These are phyloP conservation scores for Aplosporella prunicola DNA, from an alignment of 2,329 filamentous ascomycete genomes.

Conservation along the genomic window DNA sequence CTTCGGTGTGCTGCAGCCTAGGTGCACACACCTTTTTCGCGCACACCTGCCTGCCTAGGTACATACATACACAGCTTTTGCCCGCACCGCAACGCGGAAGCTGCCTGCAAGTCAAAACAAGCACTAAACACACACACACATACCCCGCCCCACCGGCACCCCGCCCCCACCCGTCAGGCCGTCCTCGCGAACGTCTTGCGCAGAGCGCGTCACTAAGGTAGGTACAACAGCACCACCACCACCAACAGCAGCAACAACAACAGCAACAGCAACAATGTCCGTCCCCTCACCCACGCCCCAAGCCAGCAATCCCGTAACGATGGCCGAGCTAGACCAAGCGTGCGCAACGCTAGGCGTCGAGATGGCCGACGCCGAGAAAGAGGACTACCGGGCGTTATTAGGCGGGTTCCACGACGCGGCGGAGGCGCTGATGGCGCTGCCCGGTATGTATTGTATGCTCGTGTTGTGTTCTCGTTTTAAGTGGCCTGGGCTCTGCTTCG, in stretches of 20 bases:
- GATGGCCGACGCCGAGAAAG: conserved; percentile 26
- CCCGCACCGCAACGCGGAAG: conserved; percentile 41
- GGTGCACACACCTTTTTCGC: too few relatives aligned
- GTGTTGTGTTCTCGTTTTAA: not conserved
- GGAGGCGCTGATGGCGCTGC: conserved; percentile 28
- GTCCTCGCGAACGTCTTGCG: not conserved
- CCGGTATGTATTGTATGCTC: conserved; percentile 13
- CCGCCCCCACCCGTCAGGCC: too few relatives aligned
- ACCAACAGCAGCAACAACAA: conserved; percentile 49
- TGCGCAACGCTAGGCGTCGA: conserved; percentile 25
- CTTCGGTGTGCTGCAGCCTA: too few relatives aligned
- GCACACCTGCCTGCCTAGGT: too few relatives aligned
- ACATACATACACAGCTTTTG: not conserved
- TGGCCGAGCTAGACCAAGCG: conserved; percentile 22
- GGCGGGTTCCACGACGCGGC: conserved; percentile 32
- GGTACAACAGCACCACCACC: conserved; percentile 34
- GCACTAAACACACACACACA: not conserved
- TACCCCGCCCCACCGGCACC: too few relatives aligned
- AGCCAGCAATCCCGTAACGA: conserved; percentile 26
- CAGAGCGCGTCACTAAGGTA: not conserved
- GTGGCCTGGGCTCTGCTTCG: too few relatives aligned
- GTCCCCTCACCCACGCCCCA: conserved; percentile 28
- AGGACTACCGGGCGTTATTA: conserved; percentile 29
- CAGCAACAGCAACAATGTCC: conserved; percentile 37
- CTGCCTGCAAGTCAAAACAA: conserved; percentile 16